Evolutionary conservation across 2,329 filamentous ascomycete genomes (phyloP).

Genomic region (Botrytis paeoniae): DNA sequence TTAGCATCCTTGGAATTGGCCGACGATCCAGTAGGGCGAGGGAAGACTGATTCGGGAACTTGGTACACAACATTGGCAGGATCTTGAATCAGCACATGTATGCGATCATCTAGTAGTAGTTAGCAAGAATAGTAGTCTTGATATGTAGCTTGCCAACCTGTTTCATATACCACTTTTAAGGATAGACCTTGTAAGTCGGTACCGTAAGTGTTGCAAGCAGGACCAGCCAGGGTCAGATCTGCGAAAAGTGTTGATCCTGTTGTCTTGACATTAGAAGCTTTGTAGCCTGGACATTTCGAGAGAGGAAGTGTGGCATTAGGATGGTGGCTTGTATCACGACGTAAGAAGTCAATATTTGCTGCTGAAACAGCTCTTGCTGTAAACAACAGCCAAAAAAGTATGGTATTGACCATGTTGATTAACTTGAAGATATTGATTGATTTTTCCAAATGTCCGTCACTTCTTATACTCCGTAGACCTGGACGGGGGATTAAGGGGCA

Average conservation of each 20-base stretch:
- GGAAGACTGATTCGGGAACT: slow-evolving; percentile 56
- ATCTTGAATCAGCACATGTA: slow-evolving; percentile 64
- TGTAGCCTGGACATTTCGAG: slow-evolving; percentile 50
- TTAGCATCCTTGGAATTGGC: slow-evolving; percentile 40
- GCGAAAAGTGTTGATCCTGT: slow-evolving; percentile 50
- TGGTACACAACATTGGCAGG: slow-evolving; percentile 57
- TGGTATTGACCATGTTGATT: neutral
- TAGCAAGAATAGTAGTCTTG: slow-evolving; percentile 32
- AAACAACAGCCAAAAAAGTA: slow-evolving; percentile 7
- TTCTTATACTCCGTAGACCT: neutral
- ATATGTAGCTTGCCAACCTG: slow-evolving; percentile 41
- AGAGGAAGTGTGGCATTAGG: slow-evolving; percentile 25
- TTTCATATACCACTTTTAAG: slow-evolving; percentile 60
- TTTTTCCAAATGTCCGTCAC: too few species aligned
- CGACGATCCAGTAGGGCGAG: slow-evolving; percentile 46
- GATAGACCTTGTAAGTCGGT: slow-evolving; percentile 54
- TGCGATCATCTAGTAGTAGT: slow-evolving; percentile 47
- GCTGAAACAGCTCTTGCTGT: slow-evolving; percentile 1
- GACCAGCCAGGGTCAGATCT: slow-evolving; percentile 55
- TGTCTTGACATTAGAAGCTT: slow-evolving; percentile 47
- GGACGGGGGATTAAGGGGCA: neutral
- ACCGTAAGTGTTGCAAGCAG: slow-evolving; percentile 59
- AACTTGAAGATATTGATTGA: neutral
- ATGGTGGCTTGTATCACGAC: neutral
- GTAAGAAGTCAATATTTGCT: neutral